Evolutionary conservation across 192 early-diverging fungal genomes (phyloP).

Genomic region (Phycomyces nitens): DNA sequence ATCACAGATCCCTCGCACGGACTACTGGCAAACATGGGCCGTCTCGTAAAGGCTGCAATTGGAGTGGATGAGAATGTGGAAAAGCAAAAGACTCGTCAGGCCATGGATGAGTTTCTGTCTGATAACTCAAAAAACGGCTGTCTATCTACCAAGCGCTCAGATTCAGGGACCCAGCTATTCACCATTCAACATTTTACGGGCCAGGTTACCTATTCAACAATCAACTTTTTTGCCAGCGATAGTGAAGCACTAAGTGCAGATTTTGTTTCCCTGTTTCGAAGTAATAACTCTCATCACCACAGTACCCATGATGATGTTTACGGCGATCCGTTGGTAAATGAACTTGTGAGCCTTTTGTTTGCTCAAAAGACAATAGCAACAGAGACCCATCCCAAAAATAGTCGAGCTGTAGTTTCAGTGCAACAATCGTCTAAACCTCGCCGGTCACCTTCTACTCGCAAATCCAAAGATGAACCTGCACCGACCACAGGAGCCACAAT

Average conservation of each 20-base stretch:
- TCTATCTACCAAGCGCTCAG: slow-evolving; percentile 23
- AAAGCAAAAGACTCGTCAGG: slow-evolving; percentile 31
- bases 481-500: slow-evolving; percentile 45
- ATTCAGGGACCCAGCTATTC: slow-evolving; percentile 50
- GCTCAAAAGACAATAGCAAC: slow-evolving; percentile 67
- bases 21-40: slow-evolving; percentile 57
- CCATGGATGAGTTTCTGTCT: slow-evolving; percentile 45
- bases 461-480: slow-evolving; percentile 39
- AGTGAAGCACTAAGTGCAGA: slow-evolving; percentile 77
- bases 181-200: slow-evolving; percentile 78
- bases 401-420: slow-evolving; percentile 59
- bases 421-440: slow-evolving; percentile 66
- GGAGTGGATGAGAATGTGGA: slow-evolving; percentile 38
- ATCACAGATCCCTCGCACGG: slow-evolving; percentile 64
- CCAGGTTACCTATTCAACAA: slow-evolving; percentile 58
- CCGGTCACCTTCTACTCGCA: slow-evolving; percentile 58
- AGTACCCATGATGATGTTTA: slow-evolving; percentile 3
- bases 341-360: slow-evolving; percentile 72
- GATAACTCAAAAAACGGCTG: slow-evolving; percentile 40
- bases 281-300: slow-evolving; percentile 28
- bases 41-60: slow-evolving; percentile 51
- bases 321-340: slow-evolving; percentile 34
- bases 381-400: slow-evolving; percentile 62
- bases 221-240: slow-evolving; percentile 68
- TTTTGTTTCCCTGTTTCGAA: slow-evolving; percentile 83